Base-by-base conservation (phyloP, 345 rosid species). In the Noccaea caerulescens region DNA sequence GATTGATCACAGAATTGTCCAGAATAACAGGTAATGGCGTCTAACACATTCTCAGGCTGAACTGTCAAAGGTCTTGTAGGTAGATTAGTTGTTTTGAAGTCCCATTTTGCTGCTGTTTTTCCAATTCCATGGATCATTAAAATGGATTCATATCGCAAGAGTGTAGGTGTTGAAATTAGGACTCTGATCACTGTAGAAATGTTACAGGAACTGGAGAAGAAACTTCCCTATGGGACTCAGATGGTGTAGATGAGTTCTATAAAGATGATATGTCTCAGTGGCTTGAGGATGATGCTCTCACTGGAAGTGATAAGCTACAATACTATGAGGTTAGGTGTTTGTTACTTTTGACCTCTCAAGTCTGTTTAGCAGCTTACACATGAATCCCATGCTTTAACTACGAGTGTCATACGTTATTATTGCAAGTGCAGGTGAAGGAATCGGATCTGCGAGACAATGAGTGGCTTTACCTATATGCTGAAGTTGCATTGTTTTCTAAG, bases 401-500 rank as follows among this genome's bases (percentile, higher is more conserved):
- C 38, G 1, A 7, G 8, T 36, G 38, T 6, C 39, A 37, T 7
- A 37, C 3, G 10, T 36, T 7, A 6, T 36, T 36, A 36, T 27
- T 27, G 4, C 38, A 36, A 36, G 1, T 37, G 39, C 56, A 52
- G 57, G 36, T 27, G 58, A 12, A 53, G 18, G 37, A 53, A 4
- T 53, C 16, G 8, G 58, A 53, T 5, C 37, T 53, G 58, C 58
- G 6, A 8, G 58, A 53, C 8, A 53, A 27, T 18, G 37, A 30
- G 7, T 53, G 58, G 58, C 37, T 53, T 6, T 2, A 53, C 11
- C 58, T 53, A 12, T 53, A 53, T 34, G 58, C 58, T 30, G 37
- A 53, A 30, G 6, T 53, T 12, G 58, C 37, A 6, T 53, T 53
- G 37, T 53, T 12, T 16, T 53, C 58, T 0, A 10, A 53, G 58